Evolutionary conservation across 768 basidiomycete species (phyloP), one percentile per base, ranked within the genome.

Genomic region (Mycena albidolilacea): DNA sequence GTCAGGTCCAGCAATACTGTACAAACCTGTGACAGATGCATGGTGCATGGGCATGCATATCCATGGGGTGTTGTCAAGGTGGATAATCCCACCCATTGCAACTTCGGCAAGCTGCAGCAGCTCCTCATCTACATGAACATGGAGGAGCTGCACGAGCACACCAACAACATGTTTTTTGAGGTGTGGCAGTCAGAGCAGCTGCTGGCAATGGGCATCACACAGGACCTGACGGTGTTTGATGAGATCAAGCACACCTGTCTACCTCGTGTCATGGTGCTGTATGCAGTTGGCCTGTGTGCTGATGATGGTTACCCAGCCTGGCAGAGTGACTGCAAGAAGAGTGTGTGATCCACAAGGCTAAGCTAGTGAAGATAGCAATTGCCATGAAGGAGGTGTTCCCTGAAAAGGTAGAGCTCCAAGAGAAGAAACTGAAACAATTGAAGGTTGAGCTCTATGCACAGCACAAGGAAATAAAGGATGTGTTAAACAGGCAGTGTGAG

Each of bases 371-470:
- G 92, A 98, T 98, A 93, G 98, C 99, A 85, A 94, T 96, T 67
- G 97, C 99, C 87, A 99, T 99, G 98, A 98, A 98, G 91, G 96
- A 97, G 94, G 98, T 99, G 78, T 99, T 99, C 96, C 96, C 96
- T 81, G 97, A 99, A 85, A 99, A 99, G 83, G 98, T 99, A 64
- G 95, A 97, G 81, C 96, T 99, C 82, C 99, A 99, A 87, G 98
- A 99, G 81, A 90, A 95, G 75, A 99, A 99, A 85, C 89, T 99
- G 80, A 98, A 98, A 87, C 98, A 99, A 83, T 96, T 94, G 64
- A 98, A 99, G 84, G 97, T 99, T 84, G 98, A 99, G 86, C 91
- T 99, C 11, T 99, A 99, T 81, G 94, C 97, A 66, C 92, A 97
- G 73, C 98, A 99, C 88, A 93, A 95, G 83, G 98, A 99, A 83